Evolutionary conservation across 176 grass and related monocot species (phyloP).

Genomic region (Oryza meyeriana): DNA sequence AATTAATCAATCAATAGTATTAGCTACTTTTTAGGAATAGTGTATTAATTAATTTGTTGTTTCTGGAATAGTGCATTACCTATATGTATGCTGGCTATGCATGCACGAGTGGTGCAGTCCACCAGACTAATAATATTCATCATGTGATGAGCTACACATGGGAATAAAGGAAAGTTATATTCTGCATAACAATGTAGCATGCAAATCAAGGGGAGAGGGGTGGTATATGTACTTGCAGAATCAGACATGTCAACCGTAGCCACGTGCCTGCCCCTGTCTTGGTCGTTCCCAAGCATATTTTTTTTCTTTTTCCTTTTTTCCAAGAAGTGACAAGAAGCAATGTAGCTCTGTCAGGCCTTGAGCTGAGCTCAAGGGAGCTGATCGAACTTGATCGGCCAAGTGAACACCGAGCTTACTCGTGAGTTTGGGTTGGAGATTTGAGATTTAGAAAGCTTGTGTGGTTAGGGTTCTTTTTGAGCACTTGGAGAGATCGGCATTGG

Average conservation of each 20-base stretch:
- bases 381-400: not conserved
- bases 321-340: not conserved
- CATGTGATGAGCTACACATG: not conserved
- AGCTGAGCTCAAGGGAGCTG: not conserved
- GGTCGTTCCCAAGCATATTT: not conserved
- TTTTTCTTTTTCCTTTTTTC: not conserved
- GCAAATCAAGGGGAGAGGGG: not conserved
- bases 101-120: not conserved
- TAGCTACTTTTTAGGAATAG: not conserved
- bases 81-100: not conserved
- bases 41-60: not conserved
- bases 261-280: not conserved
- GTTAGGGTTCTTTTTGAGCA: too few relatives aligned
- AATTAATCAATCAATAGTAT: not conserved
- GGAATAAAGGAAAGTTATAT: slow-evolving; percentile 31
- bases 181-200: not conserved
- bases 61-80: not conserved
- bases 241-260: not conserved
- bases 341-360: too few relatives aligned
- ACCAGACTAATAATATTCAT: slow-evolving; percentile 10
- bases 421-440: too few relatives aligned
- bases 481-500: too few relatives aligned
- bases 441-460: too few relatives aligned
- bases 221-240: not conserved
- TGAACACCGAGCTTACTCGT: not conserved